A percentile compares a stretch with the other conserved stretches of the same genome.
Evolutionary conservation across 768 basidiomycete genomes (phyloP).

Genomic region (Serendipita vermifera): DNA sequence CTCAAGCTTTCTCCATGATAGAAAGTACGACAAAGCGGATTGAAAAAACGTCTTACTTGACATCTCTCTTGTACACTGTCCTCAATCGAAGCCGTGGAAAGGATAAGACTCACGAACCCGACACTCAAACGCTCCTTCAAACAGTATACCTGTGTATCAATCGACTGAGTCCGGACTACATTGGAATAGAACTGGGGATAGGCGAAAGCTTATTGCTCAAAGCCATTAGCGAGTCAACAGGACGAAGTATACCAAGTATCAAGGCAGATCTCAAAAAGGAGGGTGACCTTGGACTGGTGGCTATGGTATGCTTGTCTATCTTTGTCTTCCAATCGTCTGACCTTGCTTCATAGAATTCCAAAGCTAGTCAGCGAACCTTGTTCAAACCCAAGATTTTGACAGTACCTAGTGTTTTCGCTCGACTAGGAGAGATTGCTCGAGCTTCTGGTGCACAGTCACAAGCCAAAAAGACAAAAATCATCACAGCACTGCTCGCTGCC

Average conservation of each 20-base stretch:
- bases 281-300: constrained; percentile 90
- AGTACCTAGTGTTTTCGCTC: constrained; percentile 78
- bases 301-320: constrained; percentile 49
- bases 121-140: constrained; percentile 57
- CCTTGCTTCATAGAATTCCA: constrained; percentile 53
- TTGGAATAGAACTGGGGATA: constrained; percentile 90
- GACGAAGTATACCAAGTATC: constrained; percentile 66
- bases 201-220: constrained; percentile 91
- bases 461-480: constrained; percentile 86
- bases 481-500: constrained; percentile 84
- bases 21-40: constrained; percentile 91
- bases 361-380: constrained; percentile 82
- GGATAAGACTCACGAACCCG: constrained; percentile 29
- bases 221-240: constrained; percentile 89
- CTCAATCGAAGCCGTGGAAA: constrained; percentile 71
- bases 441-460: constrained; percentile 78
- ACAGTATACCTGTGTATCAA: constrained; percentile 96
- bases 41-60: constrained; percentile 82
- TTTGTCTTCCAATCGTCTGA: background rate
- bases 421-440: constrained; percentile 78
- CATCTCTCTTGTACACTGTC: constrained; percentile 77
- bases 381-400: constrained; percentile 91
- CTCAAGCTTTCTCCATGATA: constrained; percentile 77
- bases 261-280: constrained; percentile 90
- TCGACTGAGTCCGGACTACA: constrained; percentile 84